Evolutionary conservation across 2,329 filamentous ascomycete species (phyloP), one percentile per base, ranked within the genome.

Genomic region (Calycina herbarum): DNA sequence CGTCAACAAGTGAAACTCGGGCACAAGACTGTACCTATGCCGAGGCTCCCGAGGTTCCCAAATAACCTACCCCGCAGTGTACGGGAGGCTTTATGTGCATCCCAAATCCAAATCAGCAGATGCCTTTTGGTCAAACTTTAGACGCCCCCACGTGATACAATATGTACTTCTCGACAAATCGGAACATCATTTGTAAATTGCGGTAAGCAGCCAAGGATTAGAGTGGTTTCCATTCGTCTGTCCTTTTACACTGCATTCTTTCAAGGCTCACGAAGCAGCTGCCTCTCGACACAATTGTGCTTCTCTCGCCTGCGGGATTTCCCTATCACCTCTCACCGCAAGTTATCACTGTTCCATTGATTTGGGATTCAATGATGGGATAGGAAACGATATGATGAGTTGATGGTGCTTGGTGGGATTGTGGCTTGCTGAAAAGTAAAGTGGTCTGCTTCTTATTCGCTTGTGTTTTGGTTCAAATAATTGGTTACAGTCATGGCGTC

Each of bases 261-360:
- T 51, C 7, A 11, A 24, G 10, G 20, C 7, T 48, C 45, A 24
- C 45, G 8, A 20, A 51, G n/a, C n/a, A 20, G 45, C 45, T 24
- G 5, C n/a, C 42, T 51, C 45, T 51, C 45, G n/a, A 51, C 1
- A 51, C n/a, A 51, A 11, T 11, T 51, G 45, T 51, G 45, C n/a
- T 11, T 51, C 45, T 51, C 20, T 51, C n/a, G 45, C 45, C 45
- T 51, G 45, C 45, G 45, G 45, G 45, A 51, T n/a, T 24, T 51
- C 45, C 20, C 45, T 27, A 51, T 51, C 45, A 51, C 10, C 45
- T 51, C 45, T 51, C 45, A 51, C 45, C 45, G 20, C n/a, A 27
- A 51, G 5, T 51, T 51, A 51, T 51, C 45, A 20, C 10, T 24
- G 45, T 51, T 51, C n/a, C 45, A 51, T 51, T 51, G 45, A 51